Conservation (phyloP, 1,139 yeast genomes). For the Taphrina betulina region DNA sequence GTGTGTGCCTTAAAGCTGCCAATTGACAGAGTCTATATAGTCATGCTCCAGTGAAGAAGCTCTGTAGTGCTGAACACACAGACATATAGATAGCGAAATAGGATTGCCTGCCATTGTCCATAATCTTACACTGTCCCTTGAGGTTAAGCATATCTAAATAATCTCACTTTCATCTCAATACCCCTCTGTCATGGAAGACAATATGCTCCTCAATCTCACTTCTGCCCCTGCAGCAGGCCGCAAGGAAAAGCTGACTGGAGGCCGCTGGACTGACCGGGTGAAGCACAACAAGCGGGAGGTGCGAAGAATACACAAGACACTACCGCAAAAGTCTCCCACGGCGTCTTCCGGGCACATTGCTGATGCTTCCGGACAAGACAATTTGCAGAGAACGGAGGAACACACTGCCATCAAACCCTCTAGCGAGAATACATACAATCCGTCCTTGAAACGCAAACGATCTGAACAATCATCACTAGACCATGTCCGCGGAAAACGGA, state of each 20-base stretch:
- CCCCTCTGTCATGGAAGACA: constrained; percentile 27
- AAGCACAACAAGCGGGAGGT: constrained; percentile 44
- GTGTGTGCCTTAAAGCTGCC: too few relatives aligned
- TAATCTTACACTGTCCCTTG: too few relatives aligned
- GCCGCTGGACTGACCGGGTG: constrained; percentile 59
- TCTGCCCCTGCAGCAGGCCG: constrained; percentile 2
- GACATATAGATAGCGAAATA: too few relatives aligned
- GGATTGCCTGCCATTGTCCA: too few relatives aligned
- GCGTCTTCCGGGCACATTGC: neutral
- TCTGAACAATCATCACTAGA: constrained; percentile 3
- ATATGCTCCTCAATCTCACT: constrained; percentile 25
- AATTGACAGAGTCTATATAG: too few relatives aligned
- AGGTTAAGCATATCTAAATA: too few relatives aligned
- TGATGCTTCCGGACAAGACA: neutral
- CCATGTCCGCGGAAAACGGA: neutral
- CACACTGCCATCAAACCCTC: neutral
- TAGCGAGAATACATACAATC: neutral
- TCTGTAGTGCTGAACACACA: too few relatives aligned
- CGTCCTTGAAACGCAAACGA: constrained; percentile 18
- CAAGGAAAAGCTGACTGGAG: constrained; percentile 32
- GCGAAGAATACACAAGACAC: constrained; percentile 32
- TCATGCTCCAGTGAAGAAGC: too few relatives aligned
- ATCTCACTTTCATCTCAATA: too few relatives aligned
- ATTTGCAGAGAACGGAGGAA: neutral
- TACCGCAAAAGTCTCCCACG: neutral